Evolutionary conservation across 495 filamentous ascomycete species (phyloP).

Genomic region (Lineolata rhizophorae): DNA sequence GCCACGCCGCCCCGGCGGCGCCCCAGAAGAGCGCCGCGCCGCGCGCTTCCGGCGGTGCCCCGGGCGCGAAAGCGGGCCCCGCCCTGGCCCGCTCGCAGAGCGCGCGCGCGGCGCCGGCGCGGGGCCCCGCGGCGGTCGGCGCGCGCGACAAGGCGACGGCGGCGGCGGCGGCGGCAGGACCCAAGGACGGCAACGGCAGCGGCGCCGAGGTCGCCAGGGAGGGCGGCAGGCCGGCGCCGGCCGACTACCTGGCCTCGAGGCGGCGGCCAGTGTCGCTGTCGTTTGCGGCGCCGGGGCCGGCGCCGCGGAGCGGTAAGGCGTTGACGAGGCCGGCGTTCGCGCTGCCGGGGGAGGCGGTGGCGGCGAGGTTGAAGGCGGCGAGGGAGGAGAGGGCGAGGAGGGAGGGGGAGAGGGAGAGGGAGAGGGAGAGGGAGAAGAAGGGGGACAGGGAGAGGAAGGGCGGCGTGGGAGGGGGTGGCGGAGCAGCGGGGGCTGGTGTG

Average conservation of each 20-base stretch:
- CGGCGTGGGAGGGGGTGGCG: no score
- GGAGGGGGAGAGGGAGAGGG: slow-evolving; percentile 8
- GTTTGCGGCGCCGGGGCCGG: slow-evolving; percentile 21
- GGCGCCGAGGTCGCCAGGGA: no score
- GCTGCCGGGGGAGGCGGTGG: slow-evolving; percentile 51
- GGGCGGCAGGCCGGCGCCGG: not conserved
- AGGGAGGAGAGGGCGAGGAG: slow-evolving; percentile 36
- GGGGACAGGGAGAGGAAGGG: not conserved
- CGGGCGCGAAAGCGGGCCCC: no score
- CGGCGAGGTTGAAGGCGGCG: slow-evolving; percentile 42
- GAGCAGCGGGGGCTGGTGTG: no score
- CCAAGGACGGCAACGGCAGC: not conserved
- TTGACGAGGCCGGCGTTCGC: slow-evolving; percentile 43
- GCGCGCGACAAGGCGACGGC: not conserved
- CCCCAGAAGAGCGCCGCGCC: not conserved
- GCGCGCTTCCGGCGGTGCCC: no score
- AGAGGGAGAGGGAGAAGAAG: slow-evolving; percentile 1
- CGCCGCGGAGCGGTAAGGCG: slow-evolving; percentile 33
- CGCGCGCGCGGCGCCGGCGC: not conserved
- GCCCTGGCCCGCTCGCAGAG: no score
- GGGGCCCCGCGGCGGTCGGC: not conserved
- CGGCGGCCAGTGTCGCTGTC: slow-evolving; percentile 18
- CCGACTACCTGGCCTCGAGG: slow-evolving; percentile 13
- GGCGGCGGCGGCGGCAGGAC: not conserved
- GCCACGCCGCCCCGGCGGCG: not conserved